Base-by-base conservation (phyloP, 371 early-diverging fungal genomes). In the Fennellomyces sp. region DNA sequence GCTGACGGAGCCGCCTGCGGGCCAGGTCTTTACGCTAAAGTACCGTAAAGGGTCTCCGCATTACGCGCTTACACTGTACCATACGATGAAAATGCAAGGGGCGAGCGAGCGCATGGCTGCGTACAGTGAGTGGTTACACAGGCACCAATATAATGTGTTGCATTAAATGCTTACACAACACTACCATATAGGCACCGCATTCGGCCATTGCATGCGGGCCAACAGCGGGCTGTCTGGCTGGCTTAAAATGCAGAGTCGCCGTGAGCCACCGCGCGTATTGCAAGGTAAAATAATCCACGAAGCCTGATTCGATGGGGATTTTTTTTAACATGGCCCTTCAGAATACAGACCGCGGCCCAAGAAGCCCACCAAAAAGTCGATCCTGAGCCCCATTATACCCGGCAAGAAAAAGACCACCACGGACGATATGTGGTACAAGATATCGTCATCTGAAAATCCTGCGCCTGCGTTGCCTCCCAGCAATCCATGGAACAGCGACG, bases 61-160 rank as follows among this genome's bases (percentile, higher is more conserved):
- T 52, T 61, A 61, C 28, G 68, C 69, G 6, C 58, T 81, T 10
- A 81, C 81, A 5, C 58, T 81, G 10, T 78, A 74, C 52, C 81
- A 81, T 61, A 75, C 76, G 0, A 81, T 81, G 81, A 78, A 81
- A 39, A 72, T 77, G 76, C 33, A 59, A 10, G 56, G 50, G 1
- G 47, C 68, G 10, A 21, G 33, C 7, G 69, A 72, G 49, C 68
- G 81, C 36, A 52, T 69, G 49, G 47, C 52, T 4, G 77, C 81
- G 11, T 80, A 80, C 45, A 64, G 80, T 79, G 70, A 41, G 61
- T 56, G 7, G 28, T 51, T 51, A 31, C 51, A 51, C 28, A 3
- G 29, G n/a, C 49, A 21, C n/a, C 21, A 41, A 41, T 41, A 13
- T 41, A 41, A 13, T 41, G 1, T 51, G 2, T 51, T 51, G 52